Evolutionary conservation across 2,329 filamentous ascomycete genomes (phyloP), one percentile per base, ranked within the genome.

Genomic region (Hawksworthiomyces lignivorus): DNA sequence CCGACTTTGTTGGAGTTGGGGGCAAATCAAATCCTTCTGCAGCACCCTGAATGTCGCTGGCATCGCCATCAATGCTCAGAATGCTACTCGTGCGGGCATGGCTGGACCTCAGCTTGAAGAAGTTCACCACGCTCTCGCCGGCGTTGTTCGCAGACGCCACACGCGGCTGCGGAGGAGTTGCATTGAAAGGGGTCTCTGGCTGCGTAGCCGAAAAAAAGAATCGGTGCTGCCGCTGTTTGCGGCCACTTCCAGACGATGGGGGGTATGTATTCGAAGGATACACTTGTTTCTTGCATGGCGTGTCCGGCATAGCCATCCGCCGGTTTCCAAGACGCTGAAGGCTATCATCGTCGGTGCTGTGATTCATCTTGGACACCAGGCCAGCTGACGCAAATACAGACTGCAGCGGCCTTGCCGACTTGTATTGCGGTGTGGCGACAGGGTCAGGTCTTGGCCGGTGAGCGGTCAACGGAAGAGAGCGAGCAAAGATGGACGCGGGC

Each of bases 321-420:
- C 72, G 73, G 21, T 65, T 65, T 19, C 67, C 68, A 28, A 67
- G 62, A 40, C 51, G 50, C 60, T 62, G 50, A 66, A 63, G 56
- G 68, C 63, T 50, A 60, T 69, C 75, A 39, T 87, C 75, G 51
- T 96, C 87, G 0, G 82, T 76, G 58, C 86, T 82, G 44, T 86
- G 82, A 56, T 92, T 94, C 61, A 94, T 86, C 66, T 98, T 98
- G 10, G 92, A 96, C 41, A 98, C 83, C 21, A 98, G 69, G 2
- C 90, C 89, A 1, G 92, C 97, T 1, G 92, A 97, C 70, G 87
- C 88, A 63, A 96, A 96, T 7, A 88, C 88, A 30, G 84, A 80
- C 24, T 85, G 82, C 43, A 85, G 73, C 18, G 89, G 84, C 56
- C 82, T 87, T 7, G 79, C 83, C 38, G 77, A 70, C 61, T 87